Conservation (phyloP, 345 rosid species). For the Moricandia moricandioides region DNA sequence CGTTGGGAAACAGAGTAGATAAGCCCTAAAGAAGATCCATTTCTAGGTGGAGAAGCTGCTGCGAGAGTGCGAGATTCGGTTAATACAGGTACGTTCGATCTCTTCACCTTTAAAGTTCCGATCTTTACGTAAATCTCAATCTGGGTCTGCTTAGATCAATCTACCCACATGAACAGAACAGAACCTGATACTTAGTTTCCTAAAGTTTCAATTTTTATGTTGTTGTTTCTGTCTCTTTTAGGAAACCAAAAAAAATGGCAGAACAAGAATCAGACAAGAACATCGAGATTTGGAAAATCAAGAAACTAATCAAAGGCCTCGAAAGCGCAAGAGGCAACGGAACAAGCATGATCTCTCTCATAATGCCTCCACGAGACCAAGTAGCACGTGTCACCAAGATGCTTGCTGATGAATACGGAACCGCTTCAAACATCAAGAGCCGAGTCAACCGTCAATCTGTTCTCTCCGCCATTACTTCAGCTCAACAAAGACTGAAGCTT, state of each 20-base stretch:
- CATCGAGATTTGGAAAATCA: conserved; percentile 90
- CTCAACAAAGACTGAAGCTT: conserved; percentile 86
- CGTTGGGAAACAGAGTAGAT: too few relatives aligned
- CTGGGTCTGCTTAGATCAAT: background rate
- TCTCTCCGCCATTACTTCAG: conserved; percentile 86
- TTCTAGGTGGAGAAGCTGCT: too few relatives aligned
- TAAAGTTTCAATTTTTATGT: background rate
- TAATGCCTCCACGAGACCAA: conserved; percentile 92
- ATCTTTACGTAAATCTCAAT: background rate
- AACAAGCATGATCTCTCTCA: conserved; percentile 92
- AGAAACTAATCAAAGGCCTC: conserved; percentile 78
- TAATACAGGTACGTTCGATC: too few relatives aligned
- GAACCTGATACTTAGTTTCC: background rate
- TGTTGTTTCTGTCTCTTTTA: background rate
- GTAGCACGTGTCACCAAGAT: conserved; percentile 85
- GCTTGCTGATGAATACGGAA: conserved; percentile 91
- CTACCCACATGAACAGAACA: background rate
- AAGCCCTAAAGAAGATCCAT: too few relatives aligned
- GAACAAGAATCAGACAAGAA: conserved; percentile 85
- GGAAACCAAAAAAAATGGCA: conserved; percentile 45
- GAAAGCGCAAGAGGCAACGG: conserved; percentile 93
- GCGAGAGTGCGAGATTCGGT: too few relatives aligned
- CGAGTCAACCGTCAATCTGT: conserved; percentile 90
- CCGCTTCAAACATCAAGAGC: conserved; percentile 90
- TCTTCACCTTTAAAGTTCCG: too few relatives aligned